Conservation (phyloP, 192 early-diverging fungal species). For the Coemansia sp. region DNA sequence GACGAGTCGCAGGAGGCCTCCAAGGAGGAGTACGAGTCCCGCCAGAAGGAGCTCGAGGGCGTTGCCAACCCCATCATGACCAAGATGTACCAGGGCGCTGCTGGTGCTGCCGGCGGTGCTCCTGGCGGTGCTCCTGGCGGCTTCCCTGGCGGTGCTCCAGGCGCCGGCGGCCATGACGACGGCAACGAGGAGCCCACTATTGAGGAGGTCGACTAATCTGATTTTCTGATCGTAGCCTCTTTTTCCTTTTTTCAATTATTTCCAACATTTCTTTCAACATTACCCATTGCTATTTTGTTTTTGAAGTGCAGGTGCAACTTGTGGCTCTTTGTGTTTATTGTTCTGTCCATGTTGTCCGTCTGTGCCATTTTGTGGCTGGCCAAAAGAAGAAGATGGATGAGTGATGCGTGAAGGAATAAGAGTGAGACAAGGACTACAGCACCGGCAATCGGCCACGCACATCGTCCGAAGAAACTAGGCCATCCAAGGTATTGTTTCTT, state of each 20-base stretch:
- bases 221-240: not conserved
- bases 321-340: too few relatives aligned
- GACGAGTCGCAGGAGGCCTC: constrained; percentile 91
- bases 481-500: too few relatives aligned
- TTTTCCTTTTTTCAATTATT: not conserved
- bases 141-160: constrained; percentile 66
- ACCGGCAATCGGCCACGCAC: too few relatives aligned
- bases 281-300: too few relatives aligned
- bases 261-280: not conserved
- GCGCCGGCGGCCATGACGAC: constrained; percentile 44
- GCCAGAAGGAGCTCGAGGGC: constrained; percentile 93
- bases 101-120: constrained; percentile 65
- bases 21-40: constrained; percentile 96
- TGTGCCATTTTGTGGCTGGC: too few relatives aligned
- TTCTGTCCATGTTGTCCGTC: too few relatives aligned
- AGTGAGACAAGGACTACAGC: too few relatives aligned
- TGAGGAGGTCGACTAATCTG: constrained; percentile 75
- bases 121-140: constrained; percentile 75
- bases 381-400: too few relatives aligned
- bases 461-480: too few relatives aligned
- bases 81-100: constrained; percentile 85
- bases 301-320: too few relatives aligned
- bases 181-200: constrained; percentile 62
- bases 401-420: too few relatives aligned
- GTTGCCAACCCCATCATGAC: constrained; percentile 97